phyloP scores from a whole-genome alignment of 768 basidiomycete species.

The Rhizopogon vinicolor region DNA sequence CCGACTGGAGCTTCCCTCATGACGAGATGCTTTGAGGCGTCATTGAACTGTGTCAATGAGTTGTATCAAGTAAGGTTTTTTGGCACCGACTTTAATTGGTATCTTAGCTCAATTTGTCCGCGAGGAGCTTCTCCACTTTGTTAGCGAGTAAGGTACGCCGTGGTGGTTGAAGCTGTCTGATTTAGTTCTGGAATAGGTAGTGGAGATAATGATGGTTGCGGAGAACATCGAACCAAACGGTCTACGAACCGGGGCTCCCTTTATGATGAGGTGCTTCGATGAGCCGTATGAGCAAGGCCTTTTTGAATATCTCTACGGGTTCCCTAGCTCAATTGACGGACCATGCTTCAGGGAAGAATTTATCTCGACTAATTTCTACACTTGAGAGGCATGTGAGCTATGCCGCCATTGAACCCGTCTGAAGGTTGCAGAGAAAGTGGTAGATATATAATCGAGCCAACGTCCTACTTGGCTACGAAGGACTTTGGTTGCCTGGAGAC shows the following conservation, averaged over 20 bases:
- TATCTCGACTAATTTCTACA: slow-evolving; percentile 4
- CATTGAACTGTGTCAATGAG: too few species aligned
- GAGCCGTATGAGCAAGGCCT: slow-evolving; percentile 16
- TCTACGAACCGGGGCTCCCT: slow-evolving; percentile 6
- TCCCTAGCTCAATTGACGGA: neutral
- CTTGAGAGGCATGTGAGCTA: slow-evolving; percentile 8
- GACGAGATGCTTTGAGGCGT: too few species aligned
- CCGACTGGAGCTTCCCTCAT: too few species aligned
- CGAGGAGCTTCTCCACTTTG: too few species aligned
- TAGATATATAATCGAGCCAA: slow-evolving; percentile 15
- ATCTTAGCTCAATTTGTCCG: too few species aligned
- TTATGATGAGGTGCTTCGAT: slow-evolving; percentile 15
- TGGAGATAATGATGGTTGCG: too few species aligned
- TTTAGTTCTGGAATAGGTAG: too few species aligned
- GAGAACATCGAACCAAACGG: too few species aligned
- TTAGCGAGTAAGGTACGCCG: too few species aligned
- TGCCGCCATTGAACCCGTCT: neutral
- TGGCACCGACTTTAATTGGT: too few species aligned
- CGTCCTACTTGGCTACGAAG: slow-evolving; percentile 14
- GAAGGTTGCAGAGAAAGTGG: slow-evolving; percentile 21
- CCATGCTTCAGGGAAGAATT: slow-evolving; percentile 8
- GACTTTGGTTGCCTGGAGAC: slow-evolving; percentile 17
- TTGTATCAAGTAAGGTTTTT: too few species aligned
- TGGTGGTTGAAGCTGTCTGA: too few species aligned
- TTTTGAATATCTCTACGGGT: neutral